A percentile compares a stretch with the other conserved stretches of the same genome.
phyloP scores from a whole-genome alignment of 345 rosid species.

The Trapa bicornis region DNA sequence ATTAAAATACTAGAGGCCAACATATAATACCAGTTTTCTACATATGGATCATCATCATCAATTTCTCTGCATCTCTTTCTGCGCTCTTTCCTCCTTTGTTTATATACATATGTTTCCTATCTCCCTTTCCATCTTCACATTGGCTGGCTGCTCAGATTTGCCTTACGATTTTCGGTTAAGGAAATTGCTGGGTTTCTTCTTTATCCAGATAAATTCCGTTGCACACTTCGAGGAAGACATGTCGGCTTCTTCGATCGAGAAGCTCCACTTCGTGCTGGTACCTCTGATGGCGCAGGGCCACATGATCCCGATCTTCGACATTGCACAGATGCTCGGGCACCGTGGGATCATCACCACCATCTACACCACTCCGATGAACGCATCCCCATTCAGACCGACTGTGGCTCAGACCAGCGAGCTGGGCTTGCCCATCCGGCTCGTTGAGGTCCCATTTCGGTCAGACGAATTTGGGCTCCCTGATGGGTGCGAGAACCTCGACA shows the following conservation, averaged over 20 bases:
- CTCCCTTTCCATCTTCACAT: no score
- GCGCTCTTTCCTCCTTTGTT: no score
- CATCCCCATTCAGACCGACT: conserved; percentile 31
- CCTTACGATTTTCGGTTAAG: no score
- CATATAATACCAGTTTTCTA: no score
- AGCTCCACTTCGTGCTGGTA: conserved; percentile 52
- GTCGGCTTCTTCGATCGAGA: neutral
- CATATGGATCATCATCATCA: no score
- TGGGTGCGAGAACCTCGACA: conserved; percentile 70
- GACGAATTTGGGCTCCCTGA: conserved; percentile 53
- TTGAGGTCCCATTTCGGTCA: conserved; percentile 39
- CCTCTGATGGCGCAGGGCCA: conserved; percentile 85
- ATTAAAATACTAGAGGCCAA: no score
- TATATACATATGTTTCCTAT: no score
- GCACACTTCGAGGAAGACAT: neutral
- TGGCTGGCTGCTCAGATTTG: no score
- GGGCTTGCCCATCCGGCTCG: conserved; percentile 25
- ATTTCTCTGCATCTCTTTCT: no score
- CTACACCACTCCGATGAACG: conserved; percentile 59
- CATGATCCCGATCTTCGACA: conserved; percentile 66
- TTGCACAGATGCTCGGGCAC: conserved; percentile 42
- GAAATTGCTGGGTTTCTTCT: no score
- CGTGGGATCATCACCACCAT: conserved; percentile 44
- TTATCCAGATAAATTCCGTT: neutral
- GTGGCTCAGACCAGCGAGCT: conserved; percentile 22